These are phyloP conservation scores for Aspergillus tamarii DNA, from an alignment of 2,329 filamentous ascomycete species.

Conservation along the genomic window DNA sequence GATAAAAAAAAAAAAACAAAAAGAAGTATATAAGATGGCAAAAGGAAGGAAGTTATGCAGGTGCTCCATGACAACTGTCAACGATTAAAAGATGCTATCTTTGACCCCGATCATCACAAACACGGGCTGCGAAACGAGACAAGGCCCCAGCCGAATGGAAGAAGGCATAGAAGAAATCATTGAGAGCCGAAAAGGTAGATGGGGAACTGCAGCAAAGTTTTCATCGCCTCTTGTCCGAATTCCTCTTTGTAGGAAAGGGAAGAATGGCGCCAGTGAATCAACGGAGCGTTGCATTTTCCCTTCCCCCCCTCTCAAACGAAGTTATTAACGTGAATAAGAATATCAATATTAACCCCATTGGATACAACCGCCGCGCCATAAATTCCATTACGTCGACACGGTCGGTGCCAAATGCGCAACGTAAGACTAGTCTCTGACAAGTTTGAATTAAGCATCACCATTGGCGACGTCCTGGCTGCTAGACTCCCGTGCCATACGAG, in stretches of 20 bases:
- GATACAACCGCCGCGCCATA: slow-evolving; percentile 38
- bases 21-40: slow-evolving; percentile 9
- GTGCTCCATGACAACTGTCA: slow-evolving; percentile 30
- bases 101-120: slow-evolving; percentile 30
- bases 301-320: slow-evolving; percentile 32
- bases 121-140: slow-evolving; percentile 19
- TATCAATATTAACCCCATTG: slow-evolving; percentile 45
- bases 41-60: slow-evolving; percentile 30
- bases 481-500: slow-evolving; percentile 89
- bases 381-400: slow-evolving; percentile 42
- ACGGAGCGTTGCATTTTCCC: slow-evolving; percentile 36
- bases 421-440: slow-evolving; percentile 28
- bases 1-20: slow-evolving; percentile 22
- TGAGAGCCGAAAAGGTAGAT: slow-evolving; percentile 22
- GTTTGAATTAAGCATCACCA: slow-evolving; percentile 41
- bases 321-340: slow-evolving; percentile 46
- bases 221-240: slow-evolving; percentile 19
- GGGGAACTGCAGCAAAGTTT: slow-evolving; percentile 22
- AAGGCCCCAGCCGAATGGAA: slow-evolving; percentile 24
- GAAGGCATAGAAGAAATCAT: slow-evolving; percentile 26
- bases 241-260: slow-evolving; percentile 15
- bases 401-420: slow-evolving; percentile 35
- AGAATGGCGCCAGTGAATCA: slow-evolving; percentile 26
- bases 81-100: slow-evolving; percentile 40
- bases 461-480: slow-evolving; percentile 48